These are phyloP conservation scores for Vanrija pseudolonga DNA, from an alignment of 1,284 basidiomycete genomes.

Conservation along the genomic window DNA sequence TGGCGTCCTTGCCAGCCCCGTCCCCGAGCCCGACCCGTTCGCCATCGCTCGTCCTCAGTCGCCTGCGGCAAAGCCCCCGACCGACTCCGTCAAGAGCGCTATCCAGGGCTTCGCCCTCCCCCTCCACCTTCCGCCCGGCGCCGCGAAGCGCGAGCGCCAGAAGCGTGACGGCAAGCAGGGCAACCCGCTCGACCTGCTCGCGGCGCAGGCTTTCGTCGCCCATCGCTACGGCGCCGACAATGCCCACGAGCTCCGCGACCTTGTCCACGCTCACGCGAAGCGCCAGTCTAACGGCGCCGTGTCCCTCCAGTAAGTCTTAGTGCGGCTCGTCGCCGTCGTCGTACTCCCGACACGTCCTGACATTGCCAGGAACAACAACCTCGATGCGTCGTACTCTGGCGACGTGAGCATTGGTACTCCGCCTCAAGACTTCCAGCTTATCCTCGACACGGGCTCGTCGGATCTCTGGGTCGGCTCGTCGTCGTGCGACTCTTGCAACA, in stretches of 20 bases:
- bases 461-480: constrained; percentile 52
- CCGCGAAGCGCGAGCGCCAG: constrained; percentile 19
- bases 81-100: background rate
- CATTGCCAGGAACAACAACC: constrained; percentile 33
- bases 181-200: constrained; percentile 28
- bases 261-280: constrained; percentile 4
- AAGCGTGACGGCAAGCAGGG: constrained; percentile 14
- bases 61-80: background rate
- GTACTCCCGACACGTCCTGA: background rate
- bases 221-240: constrained; percentile 32
- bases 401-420: constrained; percentile 46
- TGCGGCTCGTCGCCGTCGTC: background rate
- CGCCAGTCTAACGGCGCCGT: constrained; percentile 5
- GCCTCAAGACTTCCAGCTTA: constrained; percentile 55
- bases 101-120: constrained; percentile 22
- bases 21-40: constrained; percentile 14
- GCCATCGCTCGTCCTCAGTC: constrained; percentile 4
- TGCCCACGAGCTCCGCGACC: constrained; percentile 20
- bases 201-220: constrained; percentile 35
- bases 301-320: background rate
- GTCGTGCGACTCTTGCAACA: constrained; percentile 18
- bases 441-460: constrained; percentile 59
- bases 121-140: constrained; percentile 22
- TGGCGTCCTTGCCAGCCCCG: constrained; percentile 13
- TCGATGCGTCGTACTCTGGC: constrained; percentile 48